A percentile compares a stretch with the other conserved stretches of the same genome.
phyloP scores from a whole-genome alignment of 805 yeast genomes.

The Starmerella sp. region DNA sequence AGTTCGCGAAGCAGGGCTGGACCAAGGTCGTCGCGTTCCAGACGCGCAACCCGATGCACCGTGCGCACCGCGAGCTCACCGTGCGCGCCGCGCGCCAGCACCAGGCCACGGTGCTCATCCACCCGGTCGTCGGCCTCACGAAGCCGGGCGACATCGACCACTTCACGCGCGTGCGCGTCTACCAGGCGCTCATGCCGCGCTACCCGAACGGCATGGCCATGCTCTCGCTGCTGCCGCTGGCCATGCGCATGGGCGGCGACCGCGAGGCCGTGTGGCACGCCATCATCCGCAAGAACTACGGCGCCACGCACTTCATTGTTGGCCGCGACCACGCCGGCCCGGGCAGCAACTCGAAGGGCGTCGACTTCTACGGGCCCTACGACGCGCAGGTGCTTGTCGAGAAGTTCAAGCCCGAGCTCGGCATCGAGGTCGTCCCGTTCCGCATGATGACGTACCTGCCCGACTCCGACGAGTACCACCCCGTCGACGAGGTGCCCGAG shows the following conservation, averaged over 20 bases:
- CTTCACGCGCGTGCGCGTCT: conserved; percentile 92
- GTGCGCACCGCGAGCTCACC: conserved; percentile 94
- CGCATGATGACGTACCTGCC: conserved; percentile 95
- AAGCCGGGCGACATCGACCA: conserved; percentile 98
- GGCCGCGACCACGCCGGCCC: conserved; percentile 99
- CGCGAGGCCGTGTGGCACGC: conserved; percentile 99
- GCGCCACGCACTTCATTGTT: conserved; percentile 93
- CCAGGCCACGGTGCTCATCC: conserved; percentile 77
- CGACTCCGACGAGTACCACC: conserved; percentile 88
- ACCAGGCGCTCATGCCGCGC: conserved; percentile 81
- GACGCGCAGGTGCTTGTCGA: conserved; percentile 89
- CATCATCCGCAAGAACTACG: conserved; percentile 87
- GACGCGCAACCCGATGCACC: conserved; percentile 97
- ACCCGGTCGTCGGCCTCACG: conserved; percentile 93
- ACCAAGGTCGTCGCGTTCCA: conserved; percentile 88
- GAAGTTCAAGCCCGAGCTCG: conserved; percentile 61
- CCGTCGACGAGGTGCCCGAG: conserved; percentile 79
- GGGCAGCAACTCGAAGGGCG: conserved; percentile 77
- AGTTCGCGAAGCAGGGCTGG: conserved; percentile 76
- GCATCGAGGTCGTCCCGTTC: conserved; percentile 86
- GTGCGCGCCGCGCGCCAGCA: conserved; percentile 93
- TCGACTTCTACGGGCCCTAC: conserved; percentile 91
- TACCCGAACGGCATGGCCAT: conserved; percentile 92
- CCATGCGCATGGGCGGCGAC: conserved; percentile 99
- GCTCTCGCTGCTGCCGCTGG: conserved; percentile 77